Evolutionary conservation across 116 monocot species (phyloP), one percentile per base, ranked within the genome.

Genomic region (Iris pallida): DNA sequence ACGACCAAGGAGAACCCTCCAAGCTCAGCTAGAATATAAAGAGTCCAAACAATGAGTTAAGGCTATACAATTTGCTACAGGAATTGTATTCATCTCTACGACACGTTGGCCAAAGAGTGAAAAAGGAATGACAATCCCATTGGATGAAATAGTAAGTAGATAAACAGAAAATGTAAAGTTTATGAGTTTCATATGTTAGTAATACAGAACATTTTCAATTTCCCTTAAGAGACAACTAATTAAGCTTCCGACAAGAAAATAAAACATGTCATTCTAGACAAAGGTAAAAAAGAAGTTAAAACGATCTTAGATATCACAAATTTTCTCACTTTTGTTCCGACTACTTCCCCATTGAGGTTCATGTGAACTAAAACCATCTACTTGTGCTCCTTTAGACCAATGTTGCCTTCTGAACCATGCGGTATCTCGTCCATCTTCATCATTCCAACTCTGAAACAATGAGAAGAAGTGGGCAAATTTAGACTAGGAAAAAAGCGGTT

Each of bases 341-440:
- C 52, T 73, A 57, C 53, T 83, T 57, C 59, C 82, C 61, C 57
- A 74, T n/a, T 66, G 74, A 44, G 75, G 53, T 20, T 72, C 78
- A 63, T 71, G 76, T 20, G 61, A 68, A 73, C 40, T 15, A 63
- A 71, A 81, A 71, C 75, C 79, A 58, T 82, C 72, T 58, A 73
- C 72, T 46, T 54, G 90, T 17, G 77, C 41, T 68, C 67, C 79
- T 58, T 66, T 94, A n/a, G 72, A 66, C 83, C 88, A 85, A 72
- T 78, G 78, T 74, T 81, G 86, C 43, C 68, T 77, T 78, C 82
- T 79, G 72, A 86, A 88, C 91, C 88, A 95, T 80, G 87, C 68
- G 16, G 83, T 53, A 30, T 30, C 30, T 53, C 40, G 48, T 61
- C 78, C 64, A 62, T 76, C 73, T 63, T 88, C 83, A 58, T 73